These are phyloP conservation scores for Saturnispora quitensis DNA, from an alignment of 805 yeast genomes.

Conservation along the genomic window DNA sequence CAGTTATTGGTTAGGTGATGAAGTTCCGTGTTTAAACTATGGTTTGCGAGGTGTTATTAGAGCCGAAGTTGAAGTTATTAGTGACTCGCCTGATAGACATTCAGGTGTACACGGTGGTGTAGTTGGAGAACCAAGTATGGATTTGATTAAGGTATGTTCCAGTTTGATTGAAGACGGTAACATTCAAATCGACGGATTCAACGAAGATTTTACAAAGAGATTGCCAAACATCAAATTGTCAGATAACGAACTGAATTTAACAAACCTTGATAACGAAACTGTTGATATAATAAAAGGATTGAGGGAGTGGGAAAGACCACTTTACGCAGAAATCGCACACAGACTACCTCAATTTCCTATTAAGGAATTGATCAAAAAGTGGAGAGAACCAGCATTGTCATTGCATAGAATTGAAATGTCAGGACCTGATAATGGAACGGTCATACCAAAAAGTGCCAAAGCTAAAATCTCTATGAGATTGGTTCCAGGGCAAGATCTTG, in stretches of 20 bases:
- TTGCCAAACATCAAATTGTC: background rate
- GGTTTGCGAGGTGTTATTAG: conserved; percentile 90
- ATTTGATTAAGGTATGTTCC: conserved; percentile 63
- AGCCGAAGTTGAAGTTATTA: conserved; percentile 58
- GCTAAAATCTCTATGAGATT: conserved; percentile 76
- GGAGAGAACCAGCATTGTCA: conserved; percentile 88
- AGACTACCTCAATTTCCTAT: conserved; percentile 26
- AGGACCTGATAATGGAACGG: conserved; percentile 85
- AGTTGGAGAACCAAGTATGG: conserved; percentile 81
- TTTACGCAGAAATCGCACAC: conserved; percentile 53
- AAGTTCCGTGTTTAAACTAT: conserved; percentile 84
- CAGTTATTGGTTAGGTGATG: conserved; percentile 89
- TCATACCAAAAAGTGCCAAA: conserved; percentile 73
- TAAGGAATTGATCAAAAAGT: conserved; percentile 58
- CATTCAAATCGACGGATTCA: conserved; percentile 49
- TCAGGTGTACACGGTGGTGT: conserved; percentile 97
- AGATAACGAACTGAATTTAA: background rate
- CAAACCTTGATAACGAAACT: conserved; percentile 1
- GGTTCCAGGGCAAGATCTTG: conserved; percentile 79
- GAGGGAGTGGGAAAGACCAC: conserved; percentile 43
- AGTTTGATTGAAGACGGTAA: conserved; percentile 50
- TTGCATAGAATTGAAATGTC: conserved; percentile 77
- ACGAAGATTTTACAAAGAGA: background rate
- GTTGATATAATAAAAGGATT: conserved; percentile 1
- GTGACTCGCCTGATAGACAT: conserved; percentile 81